Evolutionary conservation across 2,329 filamentous ascomycete species (phyloP), one percentile per base, ranked within the genome.

Genomic region (Verticillium albo-atrum): DNA sequence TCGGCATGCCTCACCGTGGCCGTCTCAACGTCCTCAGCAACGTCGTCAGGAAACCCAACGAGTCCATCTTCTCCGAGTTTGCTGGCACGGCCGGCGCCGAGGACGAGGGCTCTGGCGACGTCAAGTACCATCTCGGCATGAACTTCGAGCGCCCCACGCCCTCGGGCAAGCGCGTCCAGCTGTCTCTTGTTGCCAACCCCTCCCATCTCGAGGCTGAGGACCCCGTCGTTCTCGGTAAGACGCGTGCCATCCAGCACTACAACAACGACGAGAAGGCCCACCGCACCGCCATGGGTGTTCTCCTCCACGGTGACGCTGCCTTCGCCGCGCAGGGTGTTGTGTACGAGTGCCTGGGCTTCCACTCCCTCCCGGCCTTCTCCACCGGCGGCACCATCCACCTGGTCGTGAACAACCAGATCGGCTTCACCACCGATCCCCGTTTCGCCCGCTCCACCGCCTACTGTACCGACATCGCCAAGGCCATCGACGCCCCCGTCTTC

Each of bases 81-180:
- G 90, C 91, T 63, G 95, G 95, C 68, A 91, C 89, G 54, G 81
- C 90, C 25, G 92, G 91, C 72, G 91, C 91, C 58, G 90, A 91
- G 67, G 95, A 98, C 68, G 94, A 99, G 79, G 95, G 95, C 61
- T 98, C 95, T 60, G 95, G 95, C 70, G 95, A 99, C 75, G 95
- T 99, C 77, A 99, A 99, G 79, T 99, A 99, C 81, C 95, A 99
- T 81, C 82, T 99, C 70, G 95, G 95, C 73, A 99, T 99, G 95
- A 99, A 99, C 83, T 99, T 99, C 68, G 95, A 99, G 82, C 92
- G 95, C 64, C 95, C 95, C 58, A 99, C 95, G 10, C 95, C 95
- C 61, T 98, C 94, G 51, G 95, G 95, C 69, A 98, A 98, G 86
- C 95, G 95, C 65, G 95, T 99, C n/a, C 95, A 99, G 81, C 87